phyloP scores from a whole-genome alignment of 371 early-diverging fungal species.

The Spraguea lophii region DNA sequence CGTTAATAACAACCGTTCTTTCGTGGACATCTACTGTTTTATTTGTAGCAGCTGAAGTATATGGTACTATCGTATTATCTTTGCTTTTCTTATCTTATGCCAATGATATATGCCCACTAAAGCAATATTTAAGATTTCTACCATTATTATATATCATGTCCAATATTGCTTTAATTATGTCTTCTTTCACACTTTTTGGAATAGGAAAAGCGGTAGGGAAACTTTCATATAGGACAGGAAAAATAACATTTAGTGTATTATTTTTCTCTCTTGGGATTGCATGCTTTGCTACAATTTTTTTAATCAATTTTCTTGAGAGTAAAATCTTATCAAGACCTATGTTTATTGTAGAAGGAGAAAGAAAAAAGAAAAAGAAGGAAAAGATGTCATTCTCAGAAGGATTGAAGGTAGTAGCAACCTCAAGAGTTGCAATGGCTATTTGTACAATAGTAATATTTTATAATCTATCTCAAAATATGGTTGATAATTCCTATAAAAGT shows the following conservation, averaged over 20 bases:
- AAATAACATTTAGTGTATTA: neutral
- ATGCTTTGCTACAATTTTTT: neutral
- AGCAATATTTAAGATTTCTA: conserved; percentile 31
- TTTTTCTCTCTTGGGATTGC: neutral
- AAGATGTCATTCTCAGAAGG: conserved; percentile 35
- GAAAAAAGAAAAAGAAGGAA: conserved; percentile 19
- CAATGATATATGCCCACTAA: conserved; percentile 28
- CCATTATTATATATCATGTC: conserved; percentile 35
- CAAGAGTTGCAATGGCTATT: conserved; percentile 38
- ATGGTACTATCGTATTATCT: conserved; percentile 37
- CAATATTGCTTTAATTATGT: conserved; percentile 31
- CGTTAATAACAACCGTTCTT: conserved; percentile 35
- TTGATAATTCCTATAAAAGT: conserved; percentile 9
- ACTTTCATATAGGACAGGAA: neutral
- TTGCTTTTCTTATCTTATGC: conserved; percentile 38
- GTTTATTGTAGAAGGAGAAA: neutral
- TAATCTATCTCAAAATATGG: conserved; percentile 33
- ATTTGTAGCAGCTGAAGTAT: conserved; percentile 43
- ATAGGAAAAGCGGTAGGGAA: neutral
- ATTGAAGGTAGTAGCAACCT: conserved; percentile 33
- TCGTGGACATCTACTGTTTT: conserved; percentile 43
- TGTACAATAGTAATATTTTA: conserved; percentile 39
- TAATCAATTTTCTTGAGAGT: neutral
- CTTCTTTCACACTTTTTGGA: neutral
- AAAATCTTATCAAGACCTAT: neutral